These are phyloP conservation scores for Crithidia bombi DNA, from an alignment of 208 protist genomes.

Conservation along the genomic window DNA sequence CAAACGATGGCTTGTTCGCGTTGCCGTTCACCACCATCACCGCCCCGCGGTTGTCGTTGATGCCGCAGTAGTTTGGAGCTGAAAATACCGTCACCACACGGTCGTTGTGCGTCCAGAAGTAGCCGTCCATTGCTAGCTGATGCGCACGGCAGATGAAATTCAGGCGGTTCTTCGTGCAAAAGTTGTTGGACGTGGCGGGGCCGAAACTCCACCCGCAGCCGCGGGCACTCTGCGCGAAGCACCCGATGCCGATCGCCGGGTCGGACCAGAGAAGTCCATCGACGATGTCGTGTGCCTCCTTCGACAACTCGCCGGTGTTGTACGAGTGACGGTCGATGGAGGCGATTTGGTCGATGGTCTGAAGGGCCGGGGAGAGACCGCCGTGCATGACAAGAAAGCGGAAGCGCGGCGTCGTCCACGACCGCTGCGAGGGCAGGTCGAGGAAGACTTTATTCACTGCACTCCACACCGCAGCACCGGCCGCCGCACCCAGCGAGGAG, in stretches of 20 bases:
- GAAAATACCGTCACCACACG: conserved; percentile 75
- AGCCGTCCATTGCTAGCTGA: conserved; percentile 92
- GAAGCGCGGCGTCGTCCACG: conserved; percentile 74
- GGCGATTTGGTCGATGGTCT: conserved; percentile 38
- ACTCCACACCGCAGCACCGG: conserved; percentile 61
- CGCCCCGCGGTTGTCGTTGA: conserved; percentile 73
- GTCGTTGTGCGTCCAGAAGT: conserved; percentile 61
- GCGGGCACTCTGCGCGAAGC: conserved; percentile 96
- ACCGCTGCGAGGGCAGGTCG: conserved; percentile 79
- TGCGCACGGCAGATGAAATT: conserved; percentile 95
- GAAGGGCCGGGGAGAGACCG: conserved; percentile 92
- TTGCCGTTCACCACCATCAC: conserved; percentile 49
- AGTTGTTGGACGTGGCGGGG: conserved; percentile 91
- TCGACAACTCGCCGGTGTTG: conserved; percentile 78
- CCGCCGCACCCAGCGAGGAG: conserved; percentile 43
- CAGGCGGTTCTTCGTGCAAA: conserved; percentile 96
- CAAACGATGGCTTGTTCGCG: conserved; percentile 2
- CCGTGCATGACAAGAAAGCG: conserved; percentile 98
- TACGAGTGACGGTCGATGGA: conserved; percentile 48
- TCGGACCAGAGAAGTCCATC: conserved; percentile 99
- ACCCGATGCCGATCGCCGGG: conserved; percentile 83
- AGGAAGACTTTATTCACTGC: conserved; percentile 79
- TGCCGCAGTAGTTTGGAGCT: conserved; percentile 79
- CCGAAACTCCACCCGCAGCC: conserved; percentile 98
- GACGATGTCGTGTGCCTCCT: conserved; percentile 95